Evolutionary conservation across 306 rosid genomes (phyloP).

Genomic region (Prunus padus): DNA sequence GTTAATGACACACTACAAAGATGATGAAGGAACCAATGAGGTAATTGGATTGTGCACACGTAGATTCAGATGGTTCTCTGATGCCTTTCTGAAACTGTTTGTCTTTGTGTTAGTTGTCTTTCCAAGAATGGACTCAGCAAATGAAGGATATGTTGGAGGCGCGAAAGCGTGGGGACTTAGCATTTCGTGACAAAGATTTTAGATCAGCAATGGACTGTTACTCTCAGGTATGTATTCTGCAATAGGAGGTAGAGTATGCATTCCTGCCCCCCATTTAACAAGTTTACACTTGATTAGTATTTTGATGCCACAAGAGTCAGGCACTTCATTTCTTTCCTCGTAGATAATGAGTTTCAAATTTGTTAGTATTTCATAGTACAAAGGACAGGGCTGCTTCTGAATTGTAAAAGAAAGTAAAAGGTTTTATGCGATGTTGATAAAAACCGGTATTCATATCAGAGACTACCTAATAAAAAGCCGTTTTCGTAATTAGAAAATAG

Average conservation of each 20-base stretch:
- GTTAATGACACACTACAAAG: conserved; percentile 62
- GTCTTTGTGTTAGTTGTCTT: conserved; percentile 48
- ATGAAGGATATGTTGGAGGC: conserved; percentile 77
- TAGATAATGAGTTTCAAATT: neutral
- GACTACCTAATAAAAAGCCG: neutral
- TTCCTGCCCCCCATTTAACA: neutral
- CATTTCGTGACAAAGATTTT: conserved; percentile 74
- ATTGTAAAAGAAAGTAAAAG: neutral
- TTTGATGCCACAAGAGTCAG: neutral
- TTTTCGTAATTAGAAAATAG: neutral
- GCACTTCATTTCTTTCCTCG: neutral
- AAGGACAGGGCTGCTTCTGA: neutral
- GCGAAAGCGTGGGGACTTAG: conserved; percentile 71
- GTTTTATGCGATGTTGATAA: neutral
- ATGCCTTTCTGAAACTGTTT: conserved; percentile 10
- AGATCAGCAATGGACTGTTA: conserved; percentile 63
- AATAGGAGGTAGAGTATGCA: neutral
- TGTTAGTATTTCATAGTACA: neutral
- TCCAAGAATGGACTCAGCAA: conserved; percentile 89
- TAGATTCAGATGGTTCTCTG: conserved; percentile 5
- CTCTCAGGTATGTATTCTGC: conserved; percentile 49
- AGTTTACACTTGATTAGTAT: neutral
- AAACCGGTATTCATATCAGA: neutral
- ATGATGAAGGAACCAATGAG: conserved; percentile 77
- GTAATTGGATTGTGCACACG: conserved; percentile 28